Evolutionary conservation across 139 green algal genomes (phyloP), one percentile per base, ranked within the genome.

Genomic region (Haematococcus sp.): DNA sequence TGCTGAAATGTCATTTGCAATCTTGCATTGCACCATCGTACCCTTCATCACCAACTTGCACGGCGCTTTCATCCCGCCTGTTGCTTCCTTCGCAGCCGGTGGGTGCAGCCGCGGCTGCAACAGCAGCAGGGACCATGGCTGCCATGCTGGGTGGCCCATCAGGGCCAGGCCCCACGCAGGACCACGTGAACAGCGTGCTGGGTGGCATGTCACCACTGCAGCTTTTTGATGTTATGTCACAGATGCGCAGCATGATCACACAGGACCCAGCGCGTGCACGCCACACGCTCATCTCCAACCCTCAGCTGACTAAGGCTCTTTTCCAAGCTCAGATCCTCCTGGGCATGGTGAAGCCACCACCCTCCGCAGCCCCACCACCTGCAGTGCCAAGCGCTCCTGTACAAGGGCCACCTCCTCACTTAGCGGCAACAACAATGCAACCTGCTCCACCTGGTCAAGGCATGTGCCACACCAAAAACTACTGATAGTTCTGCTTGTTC

Each of bases 261-360:
- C n/a, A 56, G 46, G 65, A 86, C 86, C 76, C 22, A 52, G 56
- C 81, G 86, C 78, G 61, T 4, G 93, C 93, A 25, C 70, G 92
- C 0, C 73, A 87, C 52, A 87, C 97, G 33, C 81, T 98, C 68
- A 76, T 93, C 16, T 34, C 82, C 20, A 94, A 97, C 74, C 93
- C 94, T 22, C 87, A 93, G 68, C 84, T 98, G 17, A 89, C 91
- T 11, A 93, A 93, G 68, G 93, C 92, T 16, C 78, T 98, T n/a
- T 97, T 98, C 76, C 80, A 94, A 70, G 88, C 83, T 33, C 89
- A 98, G 86, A 83, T 98, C 49, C 89, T 94, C 70, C 76, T 98
- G 58, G 94, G 69, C 15, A 80, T 81, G 78, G 83, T 85, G 68
- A 81, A 89, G 61, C 67, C 77, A 2, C 73, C 72, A 28, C 69